Conservation (phyloP, 306 rosid species). For the Acacia confusa region DNA sequence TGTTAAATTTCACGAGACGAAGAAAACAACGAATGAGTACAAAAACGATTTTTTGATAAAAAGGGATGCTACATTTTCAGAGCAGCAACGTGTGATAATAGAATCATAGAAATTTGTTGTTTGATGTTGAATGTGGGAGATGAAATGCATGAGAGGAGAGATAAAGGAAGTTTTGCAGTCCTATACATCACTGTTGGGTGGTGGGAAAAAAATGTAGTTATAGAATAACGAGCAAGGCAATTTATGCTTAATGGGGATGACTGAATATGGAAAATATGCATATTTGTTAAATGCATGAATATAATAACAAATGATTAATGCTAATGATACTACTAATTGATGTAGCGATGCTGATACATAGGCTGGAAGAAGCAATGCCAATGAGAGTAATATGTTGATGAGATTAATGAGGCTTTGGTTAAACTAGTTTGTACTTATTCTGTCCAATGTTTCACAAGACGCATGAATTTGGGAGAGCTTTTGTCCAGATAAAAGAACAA, state of each 20-base stretch:
- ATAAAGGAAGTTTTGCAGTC: background rate
- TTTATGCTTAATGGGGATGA: background rate
- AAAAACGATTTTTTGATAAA: background rate
- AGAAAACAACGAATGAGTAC: background rate
- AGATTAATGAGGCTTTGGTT: too few relatives aligned
- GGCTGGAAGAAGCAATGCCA: background rate
- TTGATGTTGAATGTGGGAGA: background rate
- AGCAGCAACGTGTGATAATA: background rate
- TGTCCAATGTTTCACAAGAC: background rate
- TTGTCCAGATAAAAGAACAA: background rate
- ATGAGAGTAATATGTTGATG: background rate
- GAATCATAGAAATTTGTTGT: background rate
- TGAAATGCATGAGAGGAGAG: background rate
- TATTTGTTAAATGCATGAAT: background rate
- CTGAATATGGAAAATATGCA: background rate
- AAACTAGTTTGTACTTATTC: background rate
- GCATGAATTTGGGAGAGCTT: constrained; percentile 1
- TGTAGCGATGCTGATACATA: background rate
- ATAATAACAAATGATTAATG: background rate
- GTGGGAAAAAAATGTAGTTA: background rate
- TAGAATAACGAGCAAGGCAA: background rate
- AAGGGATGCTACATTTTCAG: background rate
- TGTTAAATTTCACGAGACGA: background rate
- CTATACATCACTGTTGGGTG: background rate
- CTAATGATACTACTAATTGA: background rate